Base-by-base conservation (phyloP, 495 filamentous ascomycete species). In the Tetracladium setigerum region DNA sequence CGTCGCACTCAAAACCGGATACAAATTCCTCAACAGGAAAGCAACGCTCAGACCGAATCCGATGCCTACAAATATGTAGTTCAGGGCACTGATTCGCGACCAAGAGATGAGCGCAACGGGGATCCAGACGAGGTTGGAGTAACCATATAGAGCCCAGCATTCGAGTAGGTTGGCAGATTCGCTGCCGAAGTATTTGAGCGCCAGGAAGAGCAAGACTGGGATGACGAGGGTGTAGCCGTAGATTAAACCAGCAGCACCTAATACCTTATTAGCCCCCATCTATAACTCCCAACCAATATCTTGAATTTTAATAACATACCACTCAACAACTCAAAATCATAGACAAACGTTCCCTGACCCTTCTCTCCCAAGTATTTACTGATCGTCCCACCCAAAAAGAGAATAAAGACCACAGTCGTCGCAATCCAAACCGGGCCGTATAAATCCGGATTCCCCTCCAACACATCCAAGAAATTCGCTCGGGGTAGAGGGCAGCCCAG, bases 341-440 rank as follows among this genome's bases (percentile, higher is more conserved):
- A 98, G 51, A 78, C 81, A 63, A 77, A 79, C 27, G 38, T 37
- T 39, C 57, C 53, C 12, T 53, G 60, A 36, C 56, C 57, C 30
- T 55, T 64, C 0, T 56, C 58, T 15, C 83, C 76, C 35, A 95
- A 69, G 65, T 95, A 97, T 61, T 88, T 82, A 54, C 83, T 92
- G 51, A 98, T 95, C 0, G 94, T 97, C 15, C 90, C 92, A 5
- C 89, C 89, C 49, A 98, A 62, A 65, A 98, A 98, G 34, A 98
- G 71, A 40, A 97, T 96, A 53, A 98, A 74, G 17, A 98, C 83
- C 14, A 98, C 94, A 2, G 92, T 96, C 1, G 92, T 97, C 10
- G 94, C 94, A 68, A 98, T 95, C 92, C 92, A 98, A 64, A 97
- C 85, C 4, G 92, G 92, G 1, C 78, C 78, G 70, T 98, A 98